Conservation (phyloP, 2,329 filamentous ascomycete genomes). For the Penicillium crustosum region DNA sequence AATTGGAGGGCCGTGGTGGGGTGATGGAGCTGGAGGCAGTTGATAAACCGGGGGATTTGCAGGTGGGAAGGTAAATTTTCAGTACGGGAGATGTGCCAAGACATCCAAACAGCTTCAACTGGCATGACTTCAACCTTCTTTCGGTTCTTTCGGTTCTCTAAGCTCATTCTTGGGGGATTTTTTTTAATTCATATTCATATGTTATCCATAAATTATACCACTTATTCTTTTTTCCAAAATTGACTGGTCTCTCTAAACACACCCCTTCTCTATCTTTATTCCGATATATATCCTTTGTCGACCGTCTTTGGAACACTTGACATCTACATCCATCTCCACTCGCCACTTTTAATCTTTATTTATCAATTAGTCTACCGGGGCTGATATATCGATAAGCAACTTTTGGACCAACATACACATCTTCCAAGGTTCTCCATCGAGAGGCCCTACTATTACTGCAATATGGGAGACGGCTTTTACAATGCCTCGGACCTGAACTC, state of each 20-base stretch:
- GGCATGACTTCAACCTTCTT: neutral
- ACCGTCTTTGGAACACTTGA: neutral
- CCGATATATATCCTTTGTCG: neutral
- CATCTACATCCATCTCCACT: slow-evolving; percentile 2
- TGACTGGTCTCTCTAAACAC: neutral
- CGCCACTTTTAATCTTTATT: neutral
- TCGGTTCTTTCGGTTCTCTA: neutral
- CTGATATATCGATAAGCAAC: neutral
- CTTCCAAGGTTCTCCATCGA: neutral
- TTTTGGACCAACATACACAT: neutral
- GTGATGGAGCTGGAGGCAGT: slow-evolving; percentile 13
- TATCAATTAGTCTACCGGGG: neutral
- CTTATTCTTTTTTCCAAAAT: neutral
- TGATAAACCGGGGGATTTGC: slow-evolving; percentile 12
- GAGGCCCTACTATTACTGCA: neutral
- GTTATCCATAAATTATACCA: neutral
- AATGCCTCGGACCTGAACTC: slow-evolving; percentile 41
- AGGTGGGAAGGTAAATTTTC: slow-evolving; percentile 31
- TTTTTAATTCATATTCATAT: neutral
- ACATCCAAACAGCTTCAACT: slow-evolving; percentile 20
- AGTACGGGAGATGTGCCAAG: slow-evolving; percentile 27
- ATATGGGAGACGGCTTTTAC: slow-evolving; percentile 25
- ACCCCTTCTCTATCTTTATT: neutral
- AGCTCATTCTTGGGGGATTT: neutral
- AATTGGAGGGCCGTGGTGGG: slow-evolving; percentile 9